Evolutionary conservation across 2,329 filamentous ascomycete species (phyloP).

Genomic region (Byssochlamys sp.): DNA sequence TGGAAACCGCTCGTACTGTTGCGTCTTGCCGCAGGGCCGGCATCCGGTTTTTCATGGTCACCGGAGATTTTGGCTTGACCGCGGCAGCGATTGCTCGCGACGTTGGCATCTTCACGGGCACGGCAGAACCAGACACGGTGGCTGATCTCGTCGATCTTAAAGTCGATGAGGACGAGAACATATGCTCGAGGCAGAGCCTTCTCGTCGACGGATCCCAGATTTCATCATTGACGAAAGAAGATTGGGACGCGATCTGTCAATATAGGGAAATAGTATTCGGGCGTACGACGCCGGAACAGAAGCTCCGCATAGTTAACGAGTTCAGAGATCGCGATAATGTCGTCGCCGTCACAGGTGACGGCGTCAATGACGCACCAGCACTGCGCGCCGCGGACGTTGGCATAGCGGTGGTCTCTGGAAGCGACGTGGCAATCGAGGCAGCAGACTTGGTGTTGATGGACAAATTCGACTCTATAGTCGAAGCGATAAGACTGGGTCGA

Average conservation of each 20-base stretch:
- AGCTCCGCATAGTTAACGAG: slow-evolving; percentile 35
- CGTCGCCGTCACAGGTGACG: slow-evolving; percentile 34
- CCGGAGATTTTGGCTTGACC: slow-evolving; percentile 34
- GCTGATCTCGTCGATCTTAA: slow-evolving; percentile 39
- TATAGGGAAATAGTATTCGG: slow-evolving; percentile 45
- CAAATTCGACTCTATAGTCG: slow-evolving; percentile 24
- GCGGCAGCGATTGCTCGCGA: slow-evolving; percentile 32
- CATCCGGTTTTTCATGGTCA: slow-evolving; percentile 37
- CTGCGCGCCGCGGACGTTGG: slow-evolving; percentile 24
- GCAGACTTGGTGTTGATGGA: slow-evolving; percentile 31
- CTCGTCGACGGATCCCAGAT: slow-evolving; percentile 59
- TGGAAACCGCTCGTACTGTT: slow-evolving; percentile 27
- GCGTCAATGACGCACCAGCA: slow-evolving; percentile 29
- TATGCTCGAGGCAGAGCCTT: slow-evolving; percentile 40
- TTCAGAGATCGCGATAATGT: slow-evolving; percentile 28
- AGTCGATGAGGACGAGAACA: slow-evolving; percentile 8
- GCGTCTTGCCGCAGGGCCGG: slow-evolving; percentile 26
- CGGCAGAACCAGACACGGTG: slow-evolving; percentile 45
- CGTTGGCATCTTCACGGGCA: slow-evolving; percentile 35
- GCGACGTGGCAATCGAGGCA: slow-evolving; percentile 33
- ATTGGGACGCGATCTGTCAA: slow-evolving; percentile 57
- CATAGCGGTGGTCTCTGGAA: slow-evolving; percentile 27
- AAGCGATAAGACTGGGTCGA: slow-evolving; percentile 23
- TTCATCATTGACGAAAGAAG: slow-evolving; percentile 52
- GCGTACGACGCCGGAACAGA: slow-evolving; percentile 36